Evolutionary conservation across 2,329 filamentous ascomycete species (phyloP), one percentile per base, ranked within the genome.

Genomic region (Fusarium sp.): DNA sequence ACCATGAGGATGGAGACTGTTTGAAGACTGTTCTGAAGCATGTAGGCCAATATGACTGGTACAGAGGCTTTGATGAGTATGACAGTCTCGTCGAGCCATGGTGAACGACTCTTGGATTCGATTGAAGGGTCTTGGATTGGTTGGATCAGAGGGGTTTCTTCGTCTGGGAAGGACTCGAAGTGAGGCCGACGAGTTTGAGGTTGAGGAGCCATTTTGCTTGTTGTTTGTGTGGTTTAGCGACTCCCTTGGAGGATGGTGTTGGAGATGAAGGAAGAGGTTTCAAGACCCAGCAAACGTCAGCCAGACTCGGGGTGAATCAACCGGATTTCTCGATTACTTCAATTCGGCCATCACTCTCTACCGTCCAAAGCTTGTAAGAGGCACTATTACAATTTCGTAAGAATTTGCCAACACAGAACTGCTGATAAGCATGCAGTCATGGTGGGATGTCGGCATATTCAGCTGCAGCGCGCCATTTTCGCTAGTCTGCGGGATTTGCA

Each of bases 1-100:
- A 94, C 93, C 41, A 97, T 91, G 50, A 97, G 84, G 9, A 97
- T 93, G 0, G 93, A 96, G 4, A 93, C 80, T 0, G 94, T 97
- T 79, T 97, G 94, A 0, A 97, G 84, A 10, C 92, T 95, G 80
- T 95, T 97, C 70, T 97, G 94, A 10, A 97, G 86, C 14, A 92
- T 92, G 81, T 97, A 97, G 66, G 94, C 94, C 41, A 97, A 79
- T 68, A 97, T 95, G 7, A 97, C 92, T 0, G 94, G 93, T 2
- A 94, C 80, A 0, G 93, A 93, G 30, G 90, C 89, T 75, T 89
- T 91, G 41, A 93, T 82, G 4, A 96, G 83, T 12, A 93, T 59
- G 57, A 70, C 51, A 0, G 74, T 76, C 31, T 80, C 78, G 8
- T 24, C 24, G 2, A 76, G 51, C 78, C 78, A 80, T 70, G 65